phyloP scores from a whole-genome alignment of 2,329 filamentous ascomycete genomes.

The Didymellaceae sp. region DNA sequence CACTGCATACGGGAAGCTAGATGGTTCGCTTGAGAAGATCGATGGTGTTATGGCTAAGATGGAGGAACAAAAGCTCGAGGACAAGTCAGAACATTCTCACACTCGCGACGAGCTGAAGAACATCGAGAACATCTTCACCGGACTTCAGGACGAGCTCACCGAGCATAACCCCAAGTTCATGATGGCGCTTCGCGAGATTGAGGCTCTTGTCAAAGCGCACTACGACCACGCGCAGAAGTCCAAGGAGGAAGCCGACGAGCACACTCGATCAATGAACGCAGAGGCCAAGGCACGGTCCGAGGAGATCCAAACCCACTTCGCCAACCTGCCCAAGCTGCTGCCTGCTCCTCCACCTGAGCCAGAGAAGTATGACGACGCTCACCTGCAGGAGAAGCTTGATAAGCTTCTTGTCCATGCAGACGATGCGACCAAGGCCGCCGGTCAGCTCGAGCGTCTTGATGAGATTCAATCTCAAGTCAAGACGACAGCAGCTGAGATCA shows the following conservation, averaged over 20 bases:
- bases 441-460: conserved; percentile 82
- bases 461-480: conserved; percentile 88
- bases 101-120: conserved; percentile 83
- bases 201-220: conserved; percentile 81
- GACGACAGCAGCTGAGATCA: conserved; percentile 82
- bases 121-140: conserved; percentile 73
- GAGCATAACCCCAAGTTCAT: conserved; percentile 91
- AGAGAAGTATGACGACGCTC: conserved; percentile 62
- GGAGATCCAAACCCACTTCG: conserved; percentile 51
- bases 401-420: conserved; percentile 64
- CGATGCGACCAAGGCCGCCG: conserved; percentile 71
- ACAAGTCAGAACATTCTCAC: conserved; percentile 79
- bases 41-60: conserved; percentile 78
- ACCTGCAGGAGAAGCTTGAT: conserved; percentile 63
- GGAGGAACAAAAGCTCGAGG: conserved; percentile 75
- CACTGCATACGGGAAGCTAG: conserved; percentile 79
- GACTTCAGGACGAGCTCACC: conserved; percentile 76
- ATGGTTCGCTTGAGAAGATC: conserved; percentile 69
- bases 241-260: conserved; percentile 53
- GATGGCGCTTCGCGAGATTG: conserved; percentile 83
- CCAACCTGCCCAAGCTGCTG: conserved; percentile 53
- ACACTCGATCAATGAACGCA: conserved; percentile 51
- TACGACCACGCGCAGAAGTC: conserved; percentile 81
- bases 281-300: conserved; percentile 53
- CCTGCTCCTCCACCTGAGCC: conserved; percentile 47